Percentiles rank a stretch among this genome's conserved stretches.
Evolutionary conservation across 257 asterid species (phyloP).

Genomic region (Nicotiana undulata): DNA sequence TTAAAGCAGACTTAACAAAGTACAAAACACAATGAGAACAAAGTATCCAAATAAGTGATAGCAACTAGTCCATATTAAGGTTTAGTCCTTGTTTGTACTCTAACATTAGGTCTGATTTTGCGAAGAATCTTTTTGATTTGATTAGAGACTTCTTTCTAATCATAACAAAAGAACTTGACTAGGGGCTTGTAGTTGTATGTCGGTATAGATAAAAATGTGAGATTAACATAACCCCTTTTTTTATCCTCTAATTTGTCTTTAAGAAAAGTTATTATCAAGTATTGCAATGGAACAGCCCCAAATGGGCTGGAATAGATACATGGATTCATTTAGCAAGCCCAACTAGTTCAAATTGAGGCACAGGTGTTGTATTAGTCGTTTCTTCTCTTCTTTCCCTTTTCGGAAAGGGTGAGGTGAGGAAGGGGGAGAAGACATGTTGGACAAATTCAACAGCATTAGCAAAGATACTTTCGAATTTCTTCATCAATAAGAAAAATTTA

Average conservation of each 20-base stretch:
- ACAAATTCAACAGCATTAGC: neutral
- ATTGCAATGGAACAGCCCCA: neutral
- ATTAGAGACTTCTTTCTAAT: neutral
- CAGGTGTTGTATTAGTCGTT: neutral
- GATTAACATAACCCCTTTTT: neutral
- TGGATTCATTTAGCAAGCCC: neutral
- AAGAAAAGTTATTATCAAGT: neutral
- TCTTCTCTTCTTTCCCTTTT: neutral
- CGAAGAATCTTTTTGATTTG: neutral
- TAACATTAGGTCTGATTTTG: neutral
- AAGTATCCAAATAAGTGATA: neutral
- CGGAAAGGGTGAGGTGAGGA: neutral
- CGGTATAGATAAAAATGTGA: neutral
- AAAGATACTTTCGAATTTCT: neutral
- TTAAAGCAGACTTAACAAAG: neutral
- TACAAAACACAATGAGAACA: neutral
- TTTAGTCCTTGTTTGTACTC: neutral
- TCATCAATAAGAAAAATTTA: neutral
- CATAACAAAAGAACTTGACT: no score
- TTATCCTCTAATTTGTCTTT: neutral
- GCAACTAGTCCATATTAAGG: neutral
- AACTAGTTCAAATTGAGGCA: neutral
- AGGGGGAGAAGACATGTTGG: neutral
- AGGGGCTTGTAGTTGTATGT: neutral
- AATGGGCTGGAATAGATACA: neutral